Base-by-base conservation (phyloP, 805 yeast genomes). In the Candida caryicola region DNA sequence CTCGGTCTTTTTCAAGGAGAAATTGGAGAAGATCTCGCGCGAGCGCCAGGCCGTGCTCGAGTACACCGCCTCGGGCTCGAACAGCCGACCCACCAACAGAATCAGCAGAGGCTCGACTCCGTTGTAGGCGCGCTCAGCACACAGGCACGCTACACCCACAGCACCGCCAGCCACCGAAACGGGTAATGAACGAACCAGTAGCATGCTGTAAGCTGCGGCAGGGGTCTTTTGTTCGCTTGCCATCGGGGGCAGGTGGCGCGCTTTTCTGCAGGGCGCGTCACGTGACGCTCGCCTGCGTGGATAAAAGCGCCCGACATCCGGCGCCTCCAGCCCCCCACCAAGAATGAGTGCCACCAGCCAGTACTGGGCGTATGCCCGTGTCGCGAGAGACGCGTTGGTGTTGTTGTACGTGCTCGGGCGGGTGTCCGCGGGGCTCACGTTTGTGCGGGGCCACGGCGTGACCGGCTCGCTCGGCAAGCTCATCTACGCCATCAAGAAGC, bases 51-150 rank as follows among this genome's bases (percentile, higher is more conserved):
- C 46, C 7, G 40, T 60, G 12, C 38, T 65, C 35, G 72, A 67
- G 23, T 42, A 49, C 15, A 47, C 60, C 2, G 45, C 49, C 9
- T 41, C 57, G 12, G 64, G 65, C 2, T 50, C 67, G 1, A 50
- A 51, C 32, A 52, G 60, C 34, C 46, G 73, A 18, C 61, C 63
- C 7, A 59, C 52, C 33, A 63, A 60, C 42, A 51, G 72, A 33
- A 53, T 63, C 4, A 66, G 73, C 46, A 49, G 74, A 28, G 70
- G 66, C 5, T 43, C 69, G 3, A 68, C 73, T 1, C 73, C 73
- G 12, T 49, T 59, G 39, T 49, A 37, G 39, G 26, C n/a, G 14
- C 9, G 19, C n/a, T n/a, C n/a, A n/a, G n/a, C n/a, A n/a, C n/a
- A n/a, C n/a, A n/a, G n/a, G n/a, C n/a, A n/a, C n/a, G n/a, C n/a